Conservation (phyloP, 2,329 filamentous ascomycete species). For the Diaporthe sp. region DNA sequence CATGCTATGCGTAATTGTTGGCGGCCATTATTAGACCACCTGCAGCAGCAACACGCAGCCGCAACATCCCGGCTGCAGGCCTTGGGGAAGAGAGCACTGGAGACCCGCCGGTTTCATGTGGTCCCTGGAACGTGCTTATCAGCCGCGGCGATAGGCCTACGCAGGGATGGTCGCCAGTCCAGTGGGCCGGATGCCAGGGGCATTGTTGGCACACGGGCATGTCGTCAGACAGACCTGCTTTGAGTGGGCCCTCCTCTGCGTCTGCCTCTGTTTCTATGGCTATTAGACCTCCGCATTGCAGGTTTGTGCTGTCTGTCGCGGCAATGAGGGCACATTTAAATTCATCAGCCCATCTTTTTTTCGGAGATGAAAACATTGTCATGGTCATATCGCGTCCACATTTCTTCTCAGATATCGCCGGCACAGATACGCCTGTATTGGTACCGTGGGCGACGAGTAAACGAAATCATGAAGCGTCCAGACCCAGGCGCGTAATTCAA, state of each 20-base stretch:
- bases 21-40: conserved; percentile 3
- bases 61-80: conserved; percentile 4
- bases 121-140: conserved; percentile 25
- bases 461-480: background rate
- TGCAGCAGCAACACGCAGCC: conserved; percentile 16
- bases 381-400: background rate
- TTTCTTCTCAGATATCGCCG: too few relatives aligned
- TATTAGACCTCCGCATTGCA: background rate
- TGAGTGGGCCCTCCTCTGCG: background rate
- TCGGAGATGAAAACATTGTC: background rate
- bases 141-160: conserved; percentile 8
- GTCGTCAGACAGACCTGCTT: conserved; percentile 21
- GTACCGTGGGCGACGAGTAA: background rate
- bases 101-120: conserved; percentile 32
- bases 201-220: conserved; percentile 6
- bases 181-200: background rate
- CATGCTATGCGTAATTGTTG: background rate
- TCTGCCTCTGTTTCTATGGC: background rate
- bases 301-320: conserved; percentile 6
- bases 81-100: background rate
- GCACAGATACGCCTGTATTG: background rate
- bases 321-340: background rate
- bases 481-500: background rate
- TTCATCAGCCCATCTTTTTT: background rate
- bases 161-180: background rate